Conservation (phyloP, 148 eudicot species). For the Rhododendron williamsianum region DNA sequence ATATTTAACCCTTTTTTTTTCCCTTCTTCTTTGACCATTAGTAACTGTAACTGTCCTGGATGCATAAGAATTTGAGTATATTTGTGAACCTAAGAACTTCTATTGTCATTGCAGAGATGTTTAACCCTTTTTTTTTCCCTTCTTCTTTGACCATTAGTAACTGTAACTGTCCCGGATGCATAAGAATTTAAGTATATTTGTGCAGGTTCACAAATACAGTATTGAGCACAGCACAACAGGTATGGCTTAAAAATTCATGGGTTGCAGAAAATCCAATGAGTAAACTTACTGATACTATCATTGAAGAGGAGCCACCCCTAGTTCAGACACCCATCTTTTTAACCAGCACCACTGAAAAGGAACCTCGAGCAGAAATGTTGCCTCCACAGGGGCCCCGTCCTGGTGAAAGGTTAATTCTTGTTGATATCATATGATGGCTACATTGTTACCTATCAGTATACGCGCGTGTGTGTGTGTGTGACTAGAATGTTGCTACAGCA, state of each 20-base stretch:
- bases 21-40: too few species aligned
- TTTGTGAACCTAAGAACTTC: not conserved
- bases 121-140: too few species aligned
- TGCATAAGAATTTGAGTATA: too few species aligned
- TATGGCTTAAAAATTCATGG: slow-evolving; percentile 78
- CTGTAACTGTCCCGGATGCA: too few species aligned
- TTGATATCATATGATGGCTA: not conserved
- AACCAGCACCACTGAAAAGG: slow-evolving; percentile 23
- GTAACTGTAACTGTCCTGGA: too few species aligned
- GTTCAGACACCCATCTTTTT: slow-evolving; percentile 28
- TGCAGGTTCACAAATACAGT: slow-evolving; percentile 89
- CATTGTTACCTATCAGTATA: not conserved
- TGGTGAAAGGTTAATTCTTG: slow-evolving; percentile 62
- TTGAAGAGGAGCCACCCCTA: slow-evolving; percentile 33
- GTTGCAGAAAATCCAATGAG: slow-evolving; percentile 64
- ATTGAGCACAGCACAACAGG: slow-evolving; percentile 85
- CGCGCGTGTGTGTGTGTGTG: not conserved
- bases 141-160: too few species aligned
- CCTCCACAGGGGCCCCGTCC: slow-evolving; percentile 57
- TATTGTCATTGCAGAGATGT: too few species aligned
- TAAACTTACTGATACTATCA: slow-evolving; percentile 36
- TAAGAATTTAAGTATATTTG: not conserved
- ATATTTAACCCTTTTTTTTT: too few species aligned
- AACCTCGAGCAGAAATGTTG: slow-evolving; percentile 25
- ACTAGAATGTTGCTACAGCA: not conserved